A percentile compares a stretch with the other conserved stretches of the same genome.
Evolutionary conservation across 495 filamentous ascomycete genomes (phyloP).

Genomic region (Patellaria atrata): DNA sequence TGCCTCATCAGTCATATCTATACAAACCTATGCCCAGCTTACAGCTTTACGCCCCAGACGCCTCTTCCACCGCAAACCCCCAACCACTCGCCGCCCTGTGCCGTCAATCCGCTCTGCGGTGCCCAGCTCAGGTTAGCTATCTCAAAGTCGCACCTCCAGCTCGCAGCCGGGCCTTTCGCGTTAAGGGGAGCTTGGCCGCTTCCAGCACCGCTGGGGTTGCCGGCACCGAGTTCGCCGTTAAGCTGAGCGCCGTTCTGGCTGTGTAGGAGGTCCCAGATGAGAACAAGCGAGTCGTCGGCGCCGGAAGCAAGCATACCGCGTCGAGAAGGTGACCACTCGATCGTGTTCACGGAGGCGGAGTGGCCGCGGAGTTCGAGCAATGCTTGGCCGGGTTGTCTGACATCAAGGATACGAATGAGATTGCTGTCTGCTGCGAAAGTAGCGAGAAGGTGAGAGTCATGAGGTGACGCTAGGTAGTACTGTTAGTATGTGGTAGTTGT

Average conservation of each 20-base stretch:
- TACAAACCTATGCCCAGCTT: too few relatives aligned
- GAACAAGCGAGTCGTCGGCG: conserved; percentile 77
- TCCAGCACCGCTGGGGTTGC: conserved; percentile 30
- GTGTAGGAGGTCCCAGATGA: conserved; percentile 87
- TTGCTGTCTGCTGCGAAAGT: conserved; percentile 92
- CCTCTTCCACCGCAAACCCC: conserved; percentile 85
- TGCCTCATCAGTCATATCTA: too few relatives aligned
- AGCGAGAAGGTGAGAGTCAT: conserved; percentile 88
- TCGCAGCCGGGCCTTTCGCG: conserved; percentile 51
- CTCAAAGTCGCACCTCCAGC: conserved; percentile 94
- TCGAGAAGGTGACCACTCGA: conserved; percentile 86
- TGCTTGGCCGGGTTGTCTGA: conserved; percentile 90
- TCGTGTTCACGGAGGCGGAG: conserved; percentile 67
- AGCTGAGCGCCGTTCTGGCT: conserved; percentile 29
- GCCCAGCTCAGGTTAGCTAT: conserved; percentile 92
- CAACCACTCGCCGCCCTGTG: conserved; percentile 81
- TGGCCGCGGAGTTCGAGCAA: conserved; percentile 92
- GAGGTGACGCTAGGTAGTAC: conserved; percentile 55
- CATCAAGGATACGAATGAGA: conserved; percentile 88
- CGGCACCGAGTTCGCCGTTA: conserved; percentile 30
- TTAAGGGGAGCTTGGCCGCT: conserved; percentile 38
- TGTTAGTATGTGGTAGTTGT: not conserved
- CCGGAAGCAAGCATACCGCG: conserved; percentile 83
- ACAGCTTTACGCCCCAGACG: conserved; percentile 74
- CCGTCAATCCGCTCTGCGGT: conserved; percentile 55